Evolutionary conservation across 306 rosid species (phyloP).

Genomic region (Lathyrus tuberosus): DNA sequence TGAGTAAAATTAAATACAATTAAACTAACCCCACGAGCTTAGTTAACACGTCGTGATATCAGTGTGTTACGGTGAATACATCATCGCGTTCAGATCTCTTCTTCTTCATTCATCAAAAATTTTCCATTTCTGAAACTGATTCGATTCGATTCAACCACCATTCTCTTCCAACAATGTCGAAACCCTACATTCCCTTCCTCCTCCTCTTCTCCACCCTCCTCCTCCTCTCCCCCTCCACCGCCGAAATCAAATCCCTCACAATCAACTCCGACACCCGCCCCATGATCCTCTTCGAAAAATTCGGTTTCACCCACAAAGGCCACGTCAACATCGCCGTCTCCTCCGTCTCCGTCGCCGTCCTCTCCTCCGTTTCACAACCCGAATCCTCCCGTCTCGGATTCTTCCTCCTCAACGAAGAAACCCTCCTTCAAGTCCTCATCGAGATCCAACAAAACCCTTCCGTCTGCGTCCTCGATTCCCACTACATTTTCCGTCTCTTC

Average conservation of each 20-base stretch:
- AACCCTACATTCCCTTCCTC: slow-evolving; percentile 23
- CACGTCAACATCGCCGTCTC: slow-evolving; percentile 63
- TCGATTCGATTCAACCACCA: neutral
- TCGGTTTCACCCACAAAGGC: slow-evolving; percentile 87
- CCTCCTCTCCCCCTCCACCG: slow-evolving; percentile 47
- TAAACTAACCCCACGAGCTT: neutral
- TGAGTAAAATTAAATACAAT: no score
- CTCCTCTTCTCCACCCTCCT: slow-evolving; percentile 32
- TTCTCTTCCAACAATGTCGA: slow-evolving; percentile 45
- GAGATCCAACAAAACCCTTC: slow-evolving; percentile 87
- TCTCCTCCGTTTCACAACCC: slow-evolving; percentile 24
- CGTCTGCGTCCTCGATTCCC: slow-evolving; percentile 79
- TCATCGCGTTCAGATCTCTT: neutral
- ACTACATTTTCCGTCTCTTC: slow-evolving; percentile 59
- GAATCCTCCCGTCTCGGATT: slow-evolving; percentile 70
- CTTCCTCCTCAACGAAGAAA: slow-evolving; percentile 82
- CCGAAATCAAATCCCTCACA: slow-evolving; percentile 79
- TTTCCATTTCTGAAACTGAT: neutral
- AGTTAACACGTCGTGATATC: neutral
- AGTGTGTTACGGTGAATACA: neutral
- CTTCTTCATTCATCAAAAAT: neutral
- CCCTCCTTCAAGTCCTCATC: slow-evolving; percentile 77
- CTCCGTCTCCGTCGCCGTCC: slow-evolving; percentile 53
- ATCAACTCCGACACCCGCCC: slow-evolving; percentile 70
- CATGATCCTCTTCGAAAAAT: slow-evolving; percentile 91